These are phyloP conservation scores for Phytophthora tubulina DNA, from an alignment of 352 stramenopile species.

Conservation along the genomic window DNA sequence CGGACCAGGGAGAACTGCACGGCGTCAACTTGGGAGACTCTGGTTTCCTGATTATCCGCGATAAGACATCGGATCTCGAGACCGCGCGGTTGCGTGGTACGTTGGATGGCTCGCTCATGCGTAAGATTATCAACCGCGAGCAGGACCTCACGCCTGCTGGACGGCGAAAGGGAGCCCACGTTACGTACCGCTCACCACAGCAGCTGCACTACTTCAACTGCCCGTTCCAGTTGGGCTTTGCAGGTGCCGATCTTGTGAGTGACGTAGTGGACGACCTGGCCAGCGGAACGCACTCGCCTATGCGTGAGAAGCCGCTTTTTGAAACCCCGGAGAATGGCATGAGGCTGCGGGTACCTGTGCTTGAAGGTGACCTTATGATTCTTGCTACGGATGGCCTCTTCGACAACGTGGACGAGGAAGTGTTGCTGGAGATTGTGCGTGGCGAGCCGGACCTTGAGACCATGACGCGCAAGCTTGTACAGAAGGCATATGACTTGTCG, in stretches of 20 bases:
- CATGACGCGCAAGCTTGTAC: constrained; percentile 84
- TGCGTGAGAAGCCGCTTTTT: constrained; percentile 90
- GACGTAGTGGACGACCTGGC: constrained; percentile 65
- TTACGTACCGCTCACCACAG: constrained; percentile 95
- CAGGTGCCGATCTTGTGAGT: constrained; percentile 52
- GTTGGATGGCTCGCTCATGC: constrained; percentile 76
- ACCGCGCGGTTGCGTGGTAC: constrained; percentile 72
- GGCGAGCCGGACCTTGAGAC: constrained; percentile 66
- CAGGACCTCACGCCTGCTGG: constrained; percentile 72
- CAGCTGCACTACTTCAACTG: constrained; percentile 98
- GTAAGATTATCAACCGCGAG: constrained; percentile 75
- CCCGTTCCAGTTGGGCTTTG: constrained; percentile 93
- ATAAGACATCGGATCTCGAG: constrained; percentile 79
- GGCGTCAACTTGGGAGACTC: constrained; percentile 96
- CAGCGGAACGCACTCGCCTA: constrained; percentile 51
- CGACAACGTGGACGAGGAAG: constrained; percentile 95
- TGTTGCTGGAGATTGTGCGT: constrained; percentile 77
- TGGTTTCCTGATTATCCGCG: constrained; percentile 85
- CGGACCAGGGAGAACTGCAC: constrained; percentile 91
- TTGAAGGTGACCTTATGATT: constrained; percentile 96
- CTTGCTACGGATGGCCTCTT: constrained; percentile 97
- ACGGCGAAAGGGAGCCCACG: constrained; percentile 78
- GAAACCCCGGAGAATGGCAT: constrained; percentile 93
- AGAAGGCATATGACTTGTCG: constrained; percentile 93
- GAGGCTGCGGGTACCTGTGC: constrained; percentile 93